Evolutionary conservation across 148 eudicot genomes (phyloP), one percentile per base, ranked within the genome.

Genomic region (Simmondsia chinensis): DNA sequence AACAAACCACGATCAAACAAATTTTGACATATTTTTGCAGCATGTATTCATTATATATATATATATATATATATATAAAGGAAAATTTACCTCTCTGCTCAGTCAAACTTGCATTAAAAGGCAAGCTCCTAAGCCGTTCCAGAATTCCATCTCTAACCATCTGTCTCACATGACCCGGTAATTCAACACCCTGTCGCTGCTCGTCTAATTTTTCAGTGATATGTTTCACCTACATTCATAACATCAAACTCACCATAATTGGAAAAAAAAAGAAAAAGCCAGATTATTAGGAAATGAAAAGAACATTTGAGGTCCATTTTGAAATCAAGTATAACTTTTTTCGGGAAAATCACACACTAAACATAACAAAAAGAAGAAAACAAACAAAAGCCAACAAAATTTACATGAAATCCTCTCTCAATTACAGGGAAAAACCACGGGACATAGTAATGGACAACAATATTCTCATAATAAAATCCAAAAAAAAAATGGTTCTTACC

Each of bases 191-290:
- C 22, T 52, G 47, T 30, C 68, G 73, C 27, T 77, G 77, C 32
- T 52, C 48, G 17, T 33, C 59, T 24, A 77, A 51, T 37, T 47
- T 53, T 23, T 38, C 43, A 25, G 67, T 65, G 7, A 80, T 53
- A 41, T 68, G 63, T 47, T 59, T 56, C 16, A 84, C 87, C 97
- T 89, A n/a, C n/a, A n/a, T n/a, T n/a, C n/a, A n/a, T n/a, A n/a
- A n/a, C n/a, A n/a, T n/a, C n/a, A n/a, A n/a, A n/a, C n/a, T 38
- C n/a, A 28, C 18, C 36, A 51, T 15, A 35, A 21, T 45, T n/a
- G n/a, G n/a, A 27, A 39, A 58, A 43, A 4, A 1, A 5, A 29
- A 34, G 25, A 7, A 28, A 19, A 20, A 3, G 14, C 9, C n/a
- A n/a, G n/a, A n/a, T n/a, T n/a, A n/a, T n/a, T n/a, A n/a, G n/a